These are phyloP conservation scores for Chionographis japonica DNA, from an alignment of 106 monocot genomes.

Conservation along the genomic window DNA sequence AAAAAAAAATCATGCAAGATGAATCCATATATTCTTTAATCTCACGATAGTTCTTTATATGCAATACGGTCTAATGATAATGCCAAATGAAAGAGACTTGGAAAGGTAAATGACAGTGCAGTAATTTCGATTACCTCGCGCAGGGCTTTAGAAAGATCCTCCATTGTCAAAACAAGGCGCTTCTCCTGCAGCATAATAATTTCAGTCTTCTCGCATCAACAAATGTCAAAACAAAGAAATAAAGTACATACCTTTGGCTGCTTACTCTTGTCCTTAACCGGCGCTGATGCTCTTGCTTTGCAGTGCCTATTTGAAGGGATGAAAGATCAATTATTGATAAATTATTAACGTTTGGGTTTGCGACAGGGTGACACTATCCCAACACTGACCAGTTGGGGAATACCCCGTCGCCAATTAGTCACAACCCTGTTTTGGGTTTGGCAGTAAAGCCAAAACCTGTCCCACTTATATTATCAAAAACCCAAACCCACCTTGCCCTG, in stretches of 20 bases:
- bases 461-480: too few species aligned
- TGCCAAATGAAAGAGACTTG: not conserved
- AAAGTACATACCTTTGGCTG: conserved; percentile 67
- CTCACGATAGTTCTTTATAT: too few species aligned
- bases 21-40: too few species aligned
- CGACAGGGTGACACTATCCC: too few species aligned
- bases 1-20: too few species aligned
- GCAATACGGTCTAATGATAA: too few species aligned
- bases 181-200: conserved; percentile 59
- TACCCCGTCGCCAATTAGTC: too few species aligned
- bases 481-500: too few species aligned
- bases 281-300: conserved; percentile 81
- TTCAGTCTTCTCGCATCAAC: not conserved
- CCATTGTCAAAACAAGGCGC: conserved; percentile 92
- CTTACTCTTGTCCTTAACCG: conserved; percentile 93
- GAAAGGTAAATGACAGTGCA: not conserved
- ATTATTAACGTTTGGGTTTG: too few species aligned
- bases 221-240: not conserved
- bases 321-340: not conserved
- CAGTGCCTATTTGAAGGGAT: conserved; percentile 55
- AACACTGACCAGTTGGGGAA: too few species aligned
- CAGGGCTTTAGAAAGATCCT: conserved; percentile 93
- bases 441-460: too few species aligned
- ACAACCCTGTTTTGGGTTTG: too few species aligned
- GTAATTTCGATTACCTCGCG: conserved; percentile 56